Evolutionary conservation across 2,329 filamentous ascomycete genomes (phyloP), one percentile per base, ranked within the genome.

Genomic region (Colletotrichum tropicale): DNA sequence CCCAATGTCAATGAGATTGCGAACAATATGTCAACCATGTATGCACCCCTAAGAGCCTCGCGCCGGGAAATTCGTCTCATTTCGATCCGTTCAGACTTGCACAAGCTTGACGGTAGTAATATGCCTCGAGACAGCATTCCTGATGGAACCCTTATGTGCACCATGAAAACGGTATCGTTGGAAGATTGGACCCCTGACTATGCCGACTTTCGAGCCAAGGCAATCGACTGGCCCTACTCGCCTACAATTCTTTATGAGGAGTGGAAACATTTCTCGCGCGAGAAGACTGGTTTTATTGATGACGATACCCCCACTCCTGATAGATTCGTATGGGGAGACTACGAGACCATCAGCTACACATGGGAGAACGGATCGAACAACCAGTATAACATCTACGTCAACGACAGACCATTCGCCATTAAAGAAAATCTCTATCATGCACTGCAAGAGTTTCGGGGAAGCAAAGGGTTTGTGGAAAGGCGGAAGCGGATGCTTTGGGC

Each of bases 41-140:
- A 48, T 10, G 7, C 43, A 8, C 10, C 43, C 0, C 9, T 52
- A 2, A 21, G 8, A 4, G 6, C n/a, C 1, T 52, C 10, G 3
- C 4, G n/a, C 0, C 43, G n/a, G 43, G 43, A 52, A 2, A 3
- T 21, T 3, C 43, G 43, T 21, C 43, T 52, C 43, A 13, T 52
- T 21, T 21, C 6, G 43, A 52, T 52, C 3, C 6, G 0, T 5
- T 7, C 43, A n/a, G n/a, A 52, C n/a, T 21, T 21, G 43, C 4
- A 13, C 18, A n/a, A n/a, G 9, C 38, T 0, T 43, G 18, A 43
- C 18, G 9, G 8, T 2, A 0, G 3, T 1, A 6, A 10, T n/a
- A 6, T 6, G 38, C 38, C 5, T 6, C 8, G 0, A n/a, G 16
- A 9, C 18, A 43, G 38, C 3, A 21, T 48, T 21, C n/a, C 43